Base-by-base conservation (phyloP, 208 protist species). In the Acanthamoeba healyi region DNA sequence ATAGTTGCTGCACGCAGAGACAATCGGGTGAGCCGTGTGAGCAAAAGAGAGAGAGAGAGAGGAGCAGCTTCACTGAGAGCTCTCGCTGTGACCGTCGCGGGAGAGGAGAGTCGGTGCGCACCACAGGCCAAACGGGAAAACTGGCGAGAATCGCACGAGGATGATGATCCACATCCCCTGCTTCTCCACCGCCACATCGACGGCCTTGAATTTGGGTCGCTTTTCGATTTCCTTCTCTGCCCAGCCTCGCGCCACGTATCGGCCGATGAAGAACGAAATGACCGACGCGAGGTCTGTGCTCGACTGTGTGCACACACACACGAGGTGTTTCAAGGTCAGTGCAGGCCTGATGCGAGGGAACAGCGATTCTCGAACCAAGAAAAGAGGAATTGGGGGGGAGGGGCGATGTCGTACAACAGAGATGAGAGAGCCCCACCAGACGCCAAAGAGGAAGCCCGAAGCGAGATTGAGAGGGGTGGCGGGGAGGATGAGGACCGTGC, bases 41-140 rank as follows among this genome's bases (percentile, higher is more conserved):
- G 82, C n/a, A 63, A 90, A 67, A 63, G n/a, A 90, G 32, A 54
- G 38, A 92, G 51, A 49, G 44, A 40, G n/a, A 22, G 34, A 72
- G 0, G 56, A 51, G 46, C 46, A 51, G 24, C 67, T 40, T 12
- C 67, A 87, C 17, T 22, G 34, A 38, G 24, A 87, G 32, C 22
- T 7, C 7, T 46, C 15, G 32, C 70, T 26, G 70, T 44, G 70
- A 32, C 22, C 54, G 22, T 61, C 29, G 17, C 7, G 65, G 36
- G 19, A 0, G 36, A 58, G 10, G 77, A 58, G 77, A 56, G 24
- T 26, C 10, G 38, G 7, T 63, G 38, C 44, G 79, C 29, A 87
- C 79, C 79, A 87, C 79, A 87, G 61, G 49, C 79, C 79, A 61
- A 87, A 87, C 1, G 79, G 79, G 32, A 87, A 87, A 54, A 87